Base-by-base conservation (phyloP, 176 grass and related monocot genomes). In the Lolium perenne region DNA sequence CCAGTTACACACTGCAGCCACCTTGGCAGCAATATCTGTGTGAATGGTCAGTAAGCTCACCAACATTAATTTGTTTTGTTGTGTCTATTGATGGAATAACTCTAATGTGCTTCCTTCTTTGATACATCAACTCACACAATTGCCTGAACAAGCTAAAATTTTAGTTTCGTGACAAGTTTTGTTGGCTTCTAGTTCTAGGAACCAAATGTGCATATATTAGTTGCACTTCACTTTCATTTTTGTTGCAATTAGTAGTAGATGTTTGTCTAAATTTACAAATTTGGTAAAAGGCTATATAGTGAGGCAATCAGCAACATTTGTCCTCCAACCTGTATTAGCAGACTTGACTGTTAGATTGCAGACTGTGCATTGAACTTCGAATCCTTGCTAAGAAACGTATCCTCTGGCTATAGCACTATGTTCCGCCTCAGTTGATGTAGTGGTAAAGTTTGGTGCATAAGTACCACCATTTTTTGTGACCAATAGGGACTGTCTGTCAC, bases 21-120 rank as follows among this genome's bases (percentile, higher is more conserved):
- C 55, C 4, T 80, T 80, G 73, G 80, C 75, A 38, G 91, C 87
- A 79, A 54, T 70, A 18, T 72, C 69, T 86, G 87, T 92, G 87
- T 92, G 87, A 82, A 86, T 86, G 87, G 83, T 92, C 87, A 92
- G 83, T 89, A 79, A 92, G 87, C 83, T 60, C 83, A 92, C 83
- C 87, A 63, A 86, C 29, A 86, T 71, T 45, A 45, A 89, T 54
- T 80, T 10, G 80, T 62, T 43, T 86, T 89, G 67, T 62, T 86
- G 75, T 79, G 68, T 83, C 59, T 64, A 53, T 79, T 53, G 56
- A 23, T 83, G 75, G 90, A 41, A 80, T 68, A 7, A 16, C 56
- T 66, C 8, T 2, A 16, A 21, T 15, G 25, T 79, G 40, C 25
- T 68, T 74, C 57, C 56, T 85, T 68, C 46, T 57, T 55, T 32